Evolutionary conservation across 176 grass and related monocot species (phyloP), one percentile per base, ranked within the genome.

Genomic region (Carex pumila): DNA sequence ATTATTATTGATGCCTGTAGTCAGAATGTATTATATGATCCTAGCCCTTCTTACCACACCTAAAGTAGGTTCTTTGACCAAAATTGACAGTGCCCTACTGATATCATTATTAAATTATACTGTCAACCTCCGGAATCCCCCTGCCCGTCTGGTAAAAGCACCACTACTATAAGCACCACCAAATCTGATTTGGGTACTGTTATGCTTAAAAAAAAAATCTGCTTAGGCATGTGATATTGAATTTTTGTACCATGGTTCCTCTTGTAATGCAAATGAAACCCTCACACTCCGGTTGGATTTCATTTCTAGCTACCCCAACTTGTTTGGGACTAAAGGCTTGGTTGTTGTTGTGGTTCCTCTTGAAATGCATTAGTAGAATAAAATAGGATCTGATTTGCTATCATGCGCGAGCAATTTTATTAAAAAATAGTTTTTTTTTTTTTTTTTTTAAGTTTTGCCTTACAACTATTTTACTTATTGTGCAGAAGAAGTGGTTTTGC

Each of bases 401-500:
- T 71, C 32, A 45, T 19, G 0, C n/a, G 19, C 9, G 6, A n/a
- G 2, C 36, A n/a, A 45, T 18, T 18, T 45, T 69, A 39, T 8
- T n/a, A 41, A 43, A 71, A 62, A 62, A 71, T 39, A 15, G 36
- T 1, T 4, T 0, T 12, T 68, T 34, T 68, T 65, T 6, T 37
- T 31, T 13, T 30, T 4, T 8, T 12, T n/a, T n/a, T n/a, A n/a
- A 39, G 18, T 14, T 18, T 36, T 41, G 14, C 7, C 34, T 69
- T 69, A 17, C 66, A 69, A 8, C 3, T 69, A 0, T 69, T 39
- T 70, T 55, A 49, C 52, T 55, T 62, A 14, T 5, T 82, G 29
- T 87, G 62, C 85, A 87, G 85, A 87, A 87, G 57, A 87, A 82
- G 39, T 87, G 85, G 85, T 81, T 87, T 81, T 87, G 85, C 85